Evolutionary conservation across 441 rosid genomes (phyloP).

Genomic region (Syzygium malaccense): DNA sequence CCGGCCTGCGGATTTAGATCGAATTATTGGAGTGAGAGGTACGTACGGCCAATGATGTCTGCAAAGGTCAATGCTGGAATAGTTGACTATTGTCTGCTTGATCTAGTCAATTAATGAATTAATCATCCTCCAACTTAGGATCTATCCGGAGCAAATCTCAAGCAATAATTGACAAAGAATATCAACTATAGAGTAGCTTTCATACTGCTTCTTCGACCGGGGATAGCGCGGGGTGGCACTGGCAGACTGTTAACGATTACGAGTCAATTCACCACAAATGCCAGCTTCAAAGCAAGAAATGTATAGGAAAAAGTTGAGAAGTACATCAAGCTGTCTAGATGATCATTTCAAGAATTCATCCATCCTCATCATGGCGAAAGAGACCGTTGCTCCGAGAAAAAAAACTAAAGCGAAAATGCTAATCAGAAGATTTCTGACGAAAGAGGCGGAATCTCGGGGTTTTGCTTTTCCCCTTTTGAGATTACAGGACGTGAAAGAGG

Average conservation of each 20-base stretch:
- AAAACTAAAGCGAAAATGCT: background rate
- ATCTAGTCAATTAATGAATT: background rate
- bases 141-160: background rate
- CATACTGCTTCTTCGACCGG: background rate
- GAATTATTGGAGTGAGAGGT: background rate
- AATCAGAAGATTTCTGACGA: background rate
- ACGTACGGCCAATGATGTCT: background rate
- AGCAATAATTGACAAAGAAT: background rate
- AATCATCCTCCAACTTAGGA: background rate
- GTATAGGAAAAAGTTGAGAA: background rate
- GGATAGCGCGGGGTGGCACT: fast-evolving
- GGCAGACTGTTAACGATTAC: background rate
- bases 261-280: background rate
- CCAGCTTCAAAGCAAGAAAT: background rate
- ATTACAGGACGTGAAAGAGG: background rate
- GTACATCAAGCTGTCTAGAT: background rate
- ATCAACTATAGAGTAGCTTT: background rate
- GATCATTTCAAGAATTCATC: background rate
- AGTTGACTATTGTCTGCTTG: background rate
- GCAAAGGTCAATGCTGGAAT: background rate
- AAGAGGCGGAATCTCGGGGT: background rate
- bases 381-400: background rate
- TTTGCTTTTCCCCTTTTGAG: background rate
- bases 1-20: too few species aligned
- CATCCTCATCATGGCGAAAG: background rate